A percentile compares a stretch with the other conserved stretches of the same genome.
These are phyloP conservation scores for Parachlorella kessleri DNA, from an alignment of 139 green algal genomes.

Conservation along the genomic window DNA sequence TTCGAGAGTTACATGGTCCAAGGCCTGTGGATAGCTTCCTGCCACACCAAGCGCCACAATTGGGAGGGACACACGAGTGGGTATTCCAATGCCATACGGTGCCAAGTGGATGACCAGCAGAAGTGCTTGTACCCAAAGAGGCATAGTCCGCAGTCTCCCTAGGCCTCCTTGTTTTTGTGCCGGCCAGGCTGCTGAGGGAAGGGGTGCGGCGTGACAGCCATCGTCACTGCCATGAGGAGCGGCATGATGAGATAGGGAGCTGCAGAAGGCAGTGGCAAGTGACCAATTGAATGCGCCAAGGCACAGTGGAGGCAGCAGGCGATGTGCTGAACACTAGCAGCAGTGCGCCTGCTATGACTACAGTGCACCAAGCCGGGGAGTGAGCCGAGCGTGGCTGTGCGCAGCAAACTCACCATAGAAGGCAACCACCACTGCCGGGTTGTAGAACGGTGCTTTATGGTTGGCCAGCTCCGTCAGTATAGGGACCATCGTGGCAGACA, in stretches of 20 bases:
- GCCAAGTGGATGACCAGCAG: too few species aligned
- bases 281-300: not conserved
- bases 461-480: constrained; percentile 62
- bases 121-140: too few species aligned
- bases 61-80: too few species aligned
- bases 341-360: not conserved
- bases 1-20: too few species aligned
- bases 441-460: constrained; percentile 24
- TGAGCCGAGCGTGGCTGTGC: not conserved
- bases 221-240: constrained; percentile 49
- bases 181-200: constrained; percentile 36
- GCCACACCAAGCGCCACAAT: too few species aligned
- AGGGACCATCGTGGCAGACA: constrained; percentile 69
- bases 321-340: not conserved
- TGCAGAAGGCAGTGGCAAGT: constrained; percentile 49
- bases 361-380: not conserved
- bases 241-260: constrained; percentile 62
- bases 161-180: too few species aligned
- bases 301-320: not conserved
- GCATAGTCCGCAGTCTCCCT: too few species aligned
- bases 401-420: not conserved
- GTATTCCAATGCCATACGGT: too few species aligned
- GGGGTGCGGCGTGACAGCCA: constrained; percentile 40
- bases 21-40: too few species aligned
- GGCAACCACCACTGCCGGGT: not conserved